Evolutionary conservation across 2,329 filamentous ascomycete species (phyloP).

Genomic region (Microascus cirrosus): DNA sequence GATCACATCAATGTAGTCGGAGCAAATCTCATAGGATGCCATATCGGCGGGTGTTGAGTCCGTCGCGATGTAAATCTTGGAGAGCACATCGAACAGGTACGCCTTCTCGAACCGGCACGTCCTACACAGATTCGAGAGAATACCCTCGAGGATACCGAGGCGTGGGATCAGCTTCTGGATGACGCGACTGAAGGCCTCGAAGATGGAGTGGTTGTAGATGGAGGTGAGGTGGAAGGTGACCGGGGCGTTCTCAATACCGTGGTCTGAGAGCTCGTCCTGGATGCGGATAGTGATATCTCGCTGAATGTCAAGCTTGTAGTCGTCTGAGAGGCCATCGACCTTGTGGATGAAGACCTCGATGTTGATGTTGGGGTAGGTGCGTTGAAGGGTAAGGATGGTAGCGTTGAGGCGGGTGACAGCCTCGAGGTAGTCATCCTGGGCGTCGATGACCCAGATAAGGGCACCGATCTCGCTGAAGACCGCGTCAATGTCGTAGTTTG

Average conservation of each 20-base stretch:
- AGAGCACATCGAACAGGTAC: constrained; percentile 93
- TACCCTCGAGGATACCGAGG: constrained; percentile 80
- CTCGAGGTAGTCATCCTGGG: constrained; percentile 94
- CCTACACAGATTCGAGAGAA: constrained; percentile 87
- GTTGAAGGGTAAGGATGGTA: constrained; percentile 81
- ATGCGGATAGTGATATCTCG: constrained; percentile 94
- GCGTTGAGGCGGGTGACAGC: constrained; percentile 77
- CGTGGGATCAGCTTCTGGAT: constrained; percentile 96
- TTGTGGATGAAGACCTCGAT: constrained; percentile 99
- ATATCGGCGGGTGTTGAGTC: constrained; percentile 90
- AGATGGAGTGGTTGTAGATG: constrained; percentile 98
- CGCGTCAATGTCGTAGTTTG: constrained; percentile 79
- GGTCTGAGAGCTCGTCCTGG: constrained; percentile 88
- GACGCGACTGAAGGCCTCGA: constrained; percentile 96
- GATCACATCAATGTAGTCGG: constrained; percentile 96
- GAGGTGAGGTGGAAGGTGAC: constrained; percentile 94
- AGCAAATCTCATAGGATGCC: constrained; percentile 95
- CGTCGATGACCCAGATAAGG: constrained; percentile 96
- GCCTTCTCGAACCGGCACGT: constrained; percentile 96
- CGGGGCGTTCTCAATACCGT: constrained; percentile 84
- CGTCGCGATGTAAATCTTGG: constrained; percentile 97
- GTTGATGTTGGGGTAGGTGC: constrained; percentile 85
- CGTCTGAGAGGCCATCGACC: constrained; percentile 92
- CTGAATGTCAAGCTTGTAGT: constrained; percentile 93
- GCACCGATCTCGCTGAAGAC: constrained; percentile 93